phyloP scores from a whole-genome alignment of 805 yeast species.

The Cyberlindnera samutprakarnensis region DNA sequence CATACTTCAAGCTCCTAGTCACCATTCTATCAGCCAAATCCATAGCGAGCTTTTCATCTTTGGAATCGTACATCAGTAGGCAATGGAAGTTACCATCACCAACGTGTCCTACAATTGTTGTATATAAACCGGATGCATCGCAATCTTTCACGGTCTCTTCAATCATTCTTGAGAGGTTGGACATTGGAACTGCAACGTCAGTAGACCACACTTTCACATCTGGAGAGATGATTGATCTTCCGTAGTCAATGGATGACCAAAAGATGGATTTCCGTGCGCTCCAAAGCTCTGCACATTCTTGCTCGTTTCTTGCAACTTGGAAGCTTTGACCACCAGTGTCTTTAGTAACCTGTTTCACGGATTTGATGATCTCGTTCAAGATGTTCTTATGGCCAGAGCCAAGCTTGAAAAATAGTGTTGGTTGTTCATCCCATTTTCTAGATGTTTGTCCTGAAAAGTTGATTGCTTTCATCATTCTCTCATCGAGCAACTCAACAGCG shows the following conservation, averaged over 20 bases:
- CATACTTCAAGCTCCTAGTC: slow-evolving; percentile 52
- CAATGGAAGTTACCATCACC: slow-evolving; percentile 83
- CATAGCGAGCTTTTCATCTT: slow-evolving; percentile 40
- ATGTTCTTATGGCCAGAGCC: slow-evolving; percentile 37
- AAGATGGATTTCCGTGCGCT: slow-evolving; percentile 65
- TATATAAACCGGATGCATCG: slow-evolving; percentile 40
- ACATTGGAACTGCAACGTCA: slow-evolving; percentile 77
- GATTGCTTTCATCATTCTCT: slow-evolving; percentile 60
- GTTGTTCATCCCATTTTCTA: slow-evolving; percentile 47
- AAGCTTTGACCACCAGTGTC: slow-evolving; percentile 44
- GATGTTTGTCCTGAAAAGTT: slow-evolving; percentile 47
- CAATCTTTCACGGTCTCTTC: slow-evolving; percentile 55
- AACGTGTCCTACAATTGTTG: slow-evolving; percentile 70
- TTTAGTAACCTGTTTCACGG: slow-evolving; percentile 42
- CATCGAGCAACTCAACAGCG: slow-evolving; percentile 70
- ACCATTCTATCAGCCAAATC: slow-evolving; percentile 58
- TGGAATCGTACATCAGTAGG: slow-evolving; percentile 49
- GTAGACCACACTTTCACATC: slow-evolving; percentile 60
- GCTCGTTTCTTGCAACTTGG: slow-evolving; percentile 49
- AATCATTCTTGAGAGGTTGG: slow-evolving; percentile 54
- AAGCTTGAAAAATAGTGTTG: slow-evolving; percentile 58
- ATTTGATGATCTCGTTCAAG: slow-evolving; percentile 36
- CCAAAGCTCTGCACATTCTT: slow-evolving; percentile 61
- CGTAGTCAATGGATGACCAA: slow-evolving; percentile 65
- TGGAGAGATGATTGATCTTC: slow-evolving; percentile 36